A percentile compares a stretch with the other conserved stretches of the same genome.
Conservation (phyloP, 1,284 basidiomycete species). For the Kalmanozyma brasiliensis region DNA sequence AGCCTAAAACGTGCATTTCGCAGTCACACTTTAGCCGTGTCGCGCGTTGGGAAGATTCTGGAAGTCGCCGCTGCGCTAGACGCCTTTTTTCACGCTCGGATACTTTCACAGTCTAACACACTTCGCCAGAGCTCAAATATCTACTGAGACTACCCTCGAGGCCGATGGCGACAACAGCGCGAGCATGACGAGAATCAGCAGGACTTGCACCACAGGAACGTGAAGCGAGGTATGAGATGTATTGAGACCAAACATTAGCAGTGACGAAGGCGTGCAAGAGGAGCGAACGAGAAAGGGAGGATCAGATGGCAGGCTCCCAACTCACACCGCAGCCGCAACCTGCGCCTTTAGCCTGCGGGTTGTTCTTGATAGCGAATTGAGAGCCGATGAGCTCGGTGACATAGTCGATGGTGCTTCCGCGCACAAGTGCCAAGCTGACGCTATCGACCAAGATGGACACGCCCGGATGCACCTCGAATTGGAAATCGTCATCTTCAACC, state of each 20-base stretch:
- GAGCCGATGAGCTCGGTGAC: constrained; percentile 90
- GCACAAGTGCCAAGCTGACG: constrained; percentile 80
- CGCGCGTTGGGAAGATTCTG: constrained; percentile 25
- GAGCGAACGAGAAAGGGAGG: not conserved
- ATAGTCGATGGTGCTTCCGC: constrained; percentile 85
- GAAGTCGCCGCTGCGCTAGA: constrained; percentile 2
- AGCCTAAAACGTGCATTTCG: constrained; percentile 5
- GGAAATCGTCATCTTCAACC: constrained; percentile 76
- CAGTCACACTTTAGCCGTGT: constrained; percentile 12
- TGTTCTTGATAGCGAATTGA: constrained; percentile 80
- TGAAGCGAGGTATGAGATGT: no score
- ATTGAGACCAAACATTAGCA: no score
- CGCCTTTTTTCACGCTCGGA: not conserved
- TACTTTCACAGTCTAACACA: not conserved
- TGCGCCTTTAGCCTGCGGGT: constrained; percentile 83
- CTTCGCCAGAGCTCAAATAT: not conserved
- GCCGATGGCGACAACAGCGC: no score
- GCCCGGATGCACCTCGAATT: constrained; percentile 72
- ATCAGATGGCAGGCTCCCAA: constrained; percentile 77
- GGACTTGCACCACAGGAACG: no score
- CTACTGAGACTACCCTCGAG: no score
- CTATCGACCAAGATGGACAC: constrained; percentile 78
- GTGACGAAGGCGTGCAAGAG: not conserved
- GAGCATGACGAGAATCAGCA: no score
- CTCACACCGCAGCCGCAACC: constrained; percentile 92